Base-by-base conservation (phyloP, 2,329 filamentous ascomycete species). In the Ceratocystis papillata region DNA sequence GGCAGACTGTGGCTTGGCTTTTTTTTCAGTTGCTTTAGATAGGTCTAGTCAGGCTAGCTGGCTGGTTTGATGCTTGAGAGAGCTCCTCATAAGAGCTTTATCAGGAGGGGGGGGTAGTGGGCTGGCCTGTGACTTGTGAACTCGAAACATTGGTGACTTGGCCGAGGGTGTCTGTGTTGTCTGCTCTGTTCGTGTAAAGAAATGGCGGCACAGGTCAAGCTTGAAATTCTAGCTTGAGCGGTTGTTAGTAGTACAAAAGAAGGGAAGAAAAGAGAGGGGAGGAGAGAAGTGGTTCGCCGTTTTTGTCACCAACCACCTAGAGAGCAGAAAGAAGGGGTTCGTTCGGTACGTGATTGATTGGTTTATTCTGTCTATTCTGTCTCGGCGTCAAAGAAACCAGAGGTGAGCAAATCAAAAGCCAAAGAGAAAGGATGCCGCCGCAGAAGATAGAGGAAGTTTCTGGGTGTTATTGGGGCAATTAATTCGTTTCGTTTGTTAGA, bases 141-240 rank as follows among this genome's bases (percentile, higher is more conserved):
- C 53, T 59, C 53, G 53, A 59, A 59, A 59, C 53, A 59, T 59
- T 59, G 53, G 28, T 33, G 53, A 59, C 15, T 55, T 22, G 50
- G 50, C 20, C 22, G 6, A 12, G 50, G 50, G n/a, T 20, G 17
- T 20, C 45, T 48, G 10, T 41, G 10, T 41, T 41, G 37, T 41
- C 37, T 20, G 45, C 7, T 48, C 45, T 20, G 5, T 48, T 20
- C n/a, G n/a, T 10, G 17, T 20, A 10, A 4, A 20, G n/a, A 20
- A 22, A 20, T 2, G 22, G 46, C n/a, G 17, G 45, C 45, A 20
- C 37, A 10, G 37, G 37, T 12, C 37, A 41, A 41, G 37, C 37
- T 41, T 37, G 33, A 37, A 37, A 37, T 37, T 37, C 33, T 37
- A 10, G 33, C 2, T 12, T 12, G 37, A 12, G 37, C 3, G 37